Conservation (phyloP, 257 asterid species). For the Solanum bulbocastanum region DNA sequence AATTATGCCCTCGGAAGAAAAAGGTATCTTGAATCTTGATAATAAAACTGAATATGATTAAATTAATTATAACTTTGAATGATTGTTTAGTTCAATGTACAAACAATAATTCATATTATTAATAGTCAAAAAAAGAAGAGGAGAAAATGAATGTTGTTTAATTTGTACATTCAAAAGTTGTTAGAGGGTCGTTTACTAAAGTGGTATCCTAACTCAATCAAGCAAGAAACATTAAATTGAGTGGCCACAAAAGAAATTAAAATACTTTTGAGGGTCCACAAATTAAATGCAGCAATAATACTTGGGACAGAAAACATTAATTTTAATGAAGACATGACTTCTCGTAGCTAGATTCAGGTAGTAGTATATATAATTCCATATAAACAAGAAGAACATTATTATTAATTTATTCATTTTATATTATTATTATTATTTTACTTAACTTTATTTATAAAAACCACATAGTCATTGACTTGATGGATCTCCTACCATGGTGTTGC, state of each 20-base stretch:
- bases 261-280: constrained; percentile 6
- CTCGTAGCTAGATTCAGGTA: constrained; percentile 8
- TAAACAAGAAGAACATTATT: constrained; percentile 12
- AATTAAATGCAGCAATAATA: constrained; percentile 7
- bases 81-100: background rate
- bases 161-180: background rate
- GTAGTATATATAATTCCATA: background rate
- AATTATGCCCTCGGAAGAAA: background rate
- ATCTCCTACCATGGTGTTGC: background rate
- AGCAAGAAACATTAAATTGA: background rate
- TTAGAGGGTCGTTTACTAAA: background rate
- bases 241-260: background rate
- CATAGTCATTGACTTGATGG: background rate
- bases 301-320: constrained; percentile 3
- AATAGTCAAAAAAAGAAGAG: background rate
- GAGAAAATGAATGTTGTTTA: background rate
- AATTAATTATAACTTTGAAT: background rate
- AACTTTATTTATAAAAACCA: background rate
- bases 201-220: background rate
- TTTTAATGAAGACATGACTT: constrained; percentile 4
- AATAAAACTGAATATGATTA: background rate
- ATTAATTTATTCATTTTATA: background rate
- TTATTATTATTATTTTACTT: background rate
- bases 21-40: background rate
- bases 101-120: background rate